Percentiles rank a stretch among this genome's conserved stretches.
Conservation (phyloP, 257 asterid genomes). For the Gardenia jasminoides region DNA sequence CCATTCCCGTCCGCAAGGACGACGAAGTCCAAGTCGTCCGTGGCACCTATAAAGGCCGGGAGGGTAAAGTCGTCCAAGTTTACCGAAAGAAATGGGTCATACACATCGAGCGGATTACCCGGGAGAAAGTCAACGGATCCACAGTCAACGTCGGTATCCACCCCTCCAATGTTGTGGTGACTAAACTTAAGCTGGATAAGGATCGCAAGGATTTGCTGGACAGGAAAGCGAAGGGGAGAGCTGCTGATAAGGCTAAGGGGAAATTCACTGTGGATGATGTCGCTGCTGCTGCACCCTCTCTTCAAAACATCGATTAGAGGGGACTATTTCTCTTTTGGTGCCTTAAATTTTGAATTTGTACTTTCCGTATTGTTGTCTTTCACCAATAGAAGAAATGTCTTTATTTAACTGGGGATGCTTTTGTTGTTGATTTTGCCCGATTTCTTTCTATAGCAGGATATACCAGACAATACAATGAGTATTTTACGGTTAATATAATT, state of each 20-base stretch:
- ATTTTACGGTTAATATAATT: not conserved
- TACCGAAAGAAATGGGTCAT: constrained; percentile 91
- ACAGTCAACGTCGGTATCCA: constrained; percentile 84
- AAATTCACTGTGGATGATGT: constrained; percentile 28
- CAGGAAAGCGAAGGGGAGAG: constrained; percentile 82
- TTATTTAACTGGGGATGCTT: not conserved
- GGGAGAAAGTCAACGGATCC: constrained; percentile 81
- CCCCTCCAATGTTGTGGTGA: constrained; percentile 62
- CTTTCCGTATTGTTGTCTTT: not conserved
- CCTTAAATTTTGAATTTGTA: not conserved
- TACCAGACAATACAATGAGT: not conserved
- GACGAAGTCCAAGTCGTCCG: constrained; percentile 84
- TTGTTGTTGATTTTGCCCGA: too few relatives aligned
- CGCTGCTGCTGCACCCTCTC: constrained; percentile 20
- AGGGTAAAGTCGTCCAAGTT: constrained; percentile 81
- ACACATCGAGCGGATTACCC: constrained; percentile 78
- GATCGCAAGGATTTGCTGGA: constrained; percentile 74
- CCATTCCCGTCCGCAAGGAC: constrained; percentile 86
- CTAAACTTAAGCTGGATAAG: constrained; percentile 85
- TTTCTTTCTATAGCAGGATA: not conserved
- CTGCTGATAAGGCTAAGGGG: constrained; percentile 87
- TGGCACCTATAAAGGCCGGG: constrained; percentile 88
- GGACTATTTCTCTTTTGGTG: not conserved
- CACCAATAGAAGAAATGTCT: not conserved
- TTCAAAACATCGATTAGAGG: constrained; percentile 24